Evolutionary conservation across 2,329 filamentous ascomycete species (phyloP).

Genomic region (Phialophora verrucosa): DNA sequence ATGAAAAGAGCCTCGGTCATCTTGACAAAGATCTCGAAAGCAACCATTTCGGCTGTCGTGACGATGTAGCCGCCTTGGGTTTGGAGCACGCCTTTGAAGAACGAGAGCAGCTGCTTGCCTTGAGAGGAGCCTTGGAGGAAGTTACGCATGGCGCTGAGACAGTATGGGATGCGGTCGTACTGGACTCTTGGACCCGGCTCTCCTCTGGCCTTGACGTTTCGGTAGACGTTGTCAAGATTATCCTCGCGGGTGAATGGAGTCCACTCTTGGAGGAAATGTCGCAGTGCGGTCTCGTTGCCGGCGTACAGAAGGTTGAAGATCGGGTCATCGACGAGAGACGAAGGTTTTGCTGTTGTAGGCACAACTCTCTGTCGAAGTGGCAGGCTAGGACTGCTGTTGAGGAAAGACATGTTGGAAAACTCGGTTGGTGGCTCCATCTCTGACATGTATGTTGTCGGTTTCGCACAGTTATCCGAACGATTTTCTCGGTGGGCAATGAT

Average conservation of each 20-base stretch:
- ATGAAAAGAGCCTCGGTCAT: constrained; percentile 27
- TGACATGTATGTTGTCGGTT: background rate
- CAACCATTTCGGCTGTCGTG: constrained; percentile 18
- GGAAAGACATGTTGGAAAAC: constrained; percentile 16
- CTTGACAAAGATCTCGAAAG: constrained; percentile 29
- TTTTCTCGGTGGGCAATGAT: background rate
- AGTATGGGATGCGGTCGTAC: constrained; percentile 28
- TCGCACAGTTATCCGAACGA: constrained; percentile 11
- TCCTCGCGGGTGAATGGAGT: constrained; percentile 20
- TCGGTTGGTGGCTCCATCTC: background rate
- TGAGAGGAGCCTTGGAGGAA: constrained; percentile 21
- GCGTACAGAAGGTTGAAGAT: constrained; percentile 32
- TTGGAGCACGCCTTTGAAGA: constrained; percentile 29
- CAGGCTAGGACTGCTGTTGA: constrained; percentile 14
- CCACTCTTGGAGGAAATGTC: constrained; percentile 24
- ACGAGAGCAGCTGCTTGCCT: constrained; percentile 28
- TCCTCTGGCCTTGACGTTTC: constrained; percentile 20
- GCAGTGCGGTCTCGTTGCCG: constrained; percentile 25
- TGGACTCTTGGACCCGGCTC: constrained; percentile 31
- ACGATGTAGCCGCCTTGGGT: constrained; percentile 28
- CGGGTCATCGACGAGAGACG: constrained; percentile 21
- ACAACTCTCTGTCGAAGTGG: constrained; percentile 26
- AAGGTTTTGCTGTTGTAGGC: background rate
- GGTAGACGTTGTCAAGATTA: constrained; percentile 10
- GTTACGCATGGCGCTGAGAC: constrained; percentile 25